Conservation (phyloP, 78 protist species). For the Guillardia theta region DNA sequence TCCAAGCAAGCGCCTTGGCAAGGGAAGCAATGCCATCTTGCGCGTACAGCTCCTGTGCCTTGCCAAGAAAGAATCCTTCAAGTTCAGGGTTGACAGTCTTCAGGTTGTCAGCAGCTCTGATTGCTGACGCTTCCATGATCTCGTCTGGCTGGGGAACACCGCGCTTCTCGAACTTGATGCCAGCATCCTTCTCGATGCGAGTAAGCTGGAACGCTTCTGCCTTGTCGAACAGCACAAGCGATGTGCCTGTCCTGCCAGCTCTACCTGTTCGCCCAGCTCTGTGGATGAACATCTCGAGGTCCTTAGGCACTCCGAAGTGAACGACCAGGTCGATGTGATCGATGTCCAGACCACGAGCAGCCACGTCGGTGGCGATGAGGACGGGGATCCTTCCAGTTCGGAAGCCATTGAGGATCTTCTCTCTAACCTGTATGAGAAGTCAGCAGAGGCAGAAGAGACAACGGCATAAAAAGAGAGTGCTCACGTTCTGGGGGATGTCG, state of each 20-base stretch:
- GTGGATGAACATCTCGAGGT: constrained; percentile 58
- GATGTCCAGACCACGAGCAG: constrained; percentile 72
- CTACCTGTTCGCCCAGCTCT: constrained; percentile 66
- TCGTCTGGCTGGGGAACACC: constrained; percentile 15
- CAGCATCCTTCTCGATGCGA: not conserved
- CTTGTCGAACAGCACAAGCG: constrained; percentile 29
- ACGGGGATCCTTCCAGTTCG: constrained; percentile 45
- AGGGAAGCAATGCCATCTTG: not conserved
- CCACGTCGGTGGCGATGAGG: constrained; percentile 45
- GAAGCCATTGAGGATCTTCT: constrained; percentile 54
- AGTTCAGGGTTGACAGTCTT: not conserved
- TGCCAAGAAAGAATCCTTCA: not conserved
- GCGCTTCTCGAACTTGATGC: constrained; percentile 34
- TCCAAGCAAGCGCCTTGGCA: not conserved
- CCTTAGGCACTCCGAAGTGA: constrained; percentile 44
- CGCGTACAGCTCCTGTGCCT: not conserved
- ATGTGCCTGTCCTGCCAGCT: constrained; percentile 49
- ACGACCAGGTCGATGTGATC: constrained; percentile 64
- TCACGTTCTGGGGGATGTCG: constrained; percentile 35
- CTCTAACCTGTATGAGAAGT: constrained; percentile 16
- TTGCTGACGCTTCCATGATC: not conserved
- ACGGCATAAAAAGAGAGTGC: not conserved
- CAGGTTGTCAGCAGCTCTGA: not conserved
- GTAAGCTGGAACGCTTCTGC: not conserved
- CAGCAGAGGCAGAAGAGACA: not conserved